Percentiles rank a stretch among this genome's conserved stretches.
These are phyloP conservation scores for Fraxinus greggii DNA, from an alignment of 305 asterid genomes.

Conservation along the genomic window DNA sequence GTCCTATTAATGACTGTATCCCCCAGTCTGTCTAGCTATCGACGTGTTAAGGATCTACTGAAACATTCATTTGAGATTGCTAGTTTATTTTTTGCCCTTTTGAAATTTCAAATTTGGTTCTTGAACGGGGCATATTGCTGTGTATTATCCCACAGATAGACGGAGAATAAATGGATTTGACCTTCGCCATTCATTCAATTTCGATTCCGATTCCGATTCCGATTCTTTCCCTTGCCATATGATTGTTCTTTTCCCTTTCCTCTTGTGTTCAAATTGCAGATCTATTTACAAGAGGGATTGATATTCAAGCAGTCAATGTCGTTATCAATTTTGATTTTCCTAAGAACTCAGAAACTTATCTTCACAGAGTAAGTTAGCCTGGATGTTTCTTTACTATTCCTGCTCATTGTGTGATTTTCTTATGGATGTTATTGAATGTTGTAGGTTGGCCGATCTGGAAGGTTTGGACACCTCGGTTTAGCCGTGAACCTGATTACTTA, in stretches of 20 bases:
- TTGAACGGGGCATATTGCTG: not conserved
- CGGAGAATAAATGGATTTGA: not conserved
- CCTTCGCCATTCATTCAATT: not conserved
- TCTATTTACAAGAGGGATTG: constrained; percentile 90
- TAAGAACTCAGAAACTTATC: constrained; percentile 83
- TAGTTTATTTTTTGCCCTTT: not conserved
- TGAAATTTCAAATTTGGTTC: not conserved
- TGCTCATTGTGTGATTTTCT: constrained; percentile 12
- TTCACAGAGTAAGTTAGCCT: constrained; percentile 71
- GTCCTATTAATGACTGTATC: not conserved
- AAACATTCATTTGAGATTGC: not conserved
- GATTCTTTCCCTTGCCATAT: constrained; percentile 6
- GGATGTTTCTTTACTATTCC: not conserved
- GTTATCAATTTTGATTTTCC: constrained; percentile 95
- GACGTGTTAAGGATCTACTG: not conserved
- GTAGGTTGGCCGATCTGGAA: constrained; percentile 97
- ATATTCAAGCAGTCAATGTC: constrained; percentile 95
- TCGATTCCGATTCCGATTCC: not conserved
- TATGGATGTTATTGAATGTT: constrained; percentile 16
- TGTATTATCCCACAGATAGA: not conserved
- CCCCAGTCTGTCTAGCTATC: not conserved
- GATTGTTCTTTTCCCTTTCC: not conserved
- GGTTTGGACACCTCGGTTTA: constrained; percentile 96
- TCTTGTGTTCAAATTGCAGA: constrained; percentile 42
- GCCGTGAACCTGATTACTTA: constrained; percentile 92